Evolutionary conservation across 352 stramenopile species (phyloP), one percentile per base, ranked within the genome.

Genomic region (Phytophthora macrochlamydospora): DNA sequence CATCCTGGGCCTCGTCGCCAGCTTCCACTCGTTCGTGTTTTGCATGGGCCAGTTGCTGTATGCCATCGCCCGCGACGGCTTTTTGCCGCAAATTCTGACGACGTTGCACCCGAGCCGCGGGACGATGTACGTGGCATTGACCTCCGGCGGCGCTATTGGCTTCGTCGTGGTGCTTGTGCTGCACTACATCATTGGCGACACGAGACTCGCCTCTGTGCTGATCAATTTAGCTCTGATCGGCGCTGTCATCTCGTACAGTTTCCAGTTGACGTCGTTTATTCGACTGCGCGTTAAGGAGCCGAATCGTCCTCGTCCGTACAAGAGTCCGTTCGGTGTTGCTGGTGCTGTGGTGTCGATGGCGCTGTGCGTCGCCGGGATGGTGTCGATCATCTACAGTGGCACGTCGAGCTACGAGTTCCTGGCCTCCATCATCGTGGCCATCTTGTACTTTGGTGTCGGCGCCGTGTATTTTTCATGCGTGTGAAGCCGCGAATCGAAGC

Each of bases 1-100:
- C 24, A 78, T 90, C 35, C 53, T 91, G 2, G 83, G 83, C 0
- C 71, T 90, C 7, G 79, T 91, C 59, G 71, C 73, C 18, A 87
- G 76, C 62, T 91, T 91, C 61, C 80, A 90, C 73, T 91, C 80
- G 60, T 91, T 91, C 59, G 81, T 91, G n/a, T 91, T 85, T 55
- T 91, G 83, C 66, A 91, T 91, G 82, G 82, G 82, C 24, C 78
- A 84, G 18, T 46, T 91, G 44, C 59, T 91, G 29, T 87, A 77
- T 50, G 83, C 83, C 12, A 91, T 91, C 57, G 83, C 80, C 18
- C 78, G 81, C 13, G 83, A 91, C 45, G 83, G 83, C 5, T 91
- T 48, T 48, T 61, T 91, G 18, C 81, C 83, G 1, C 56, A 75
- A 18, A 48, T 83, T n/a, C 52, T 91, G 24, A 89, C 81, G 7